These are phyloP conservation scores for Irpex sp. DNA, from an alignment of 1,284 basidiomycete species.

Conservation along the genomic window DNA sequence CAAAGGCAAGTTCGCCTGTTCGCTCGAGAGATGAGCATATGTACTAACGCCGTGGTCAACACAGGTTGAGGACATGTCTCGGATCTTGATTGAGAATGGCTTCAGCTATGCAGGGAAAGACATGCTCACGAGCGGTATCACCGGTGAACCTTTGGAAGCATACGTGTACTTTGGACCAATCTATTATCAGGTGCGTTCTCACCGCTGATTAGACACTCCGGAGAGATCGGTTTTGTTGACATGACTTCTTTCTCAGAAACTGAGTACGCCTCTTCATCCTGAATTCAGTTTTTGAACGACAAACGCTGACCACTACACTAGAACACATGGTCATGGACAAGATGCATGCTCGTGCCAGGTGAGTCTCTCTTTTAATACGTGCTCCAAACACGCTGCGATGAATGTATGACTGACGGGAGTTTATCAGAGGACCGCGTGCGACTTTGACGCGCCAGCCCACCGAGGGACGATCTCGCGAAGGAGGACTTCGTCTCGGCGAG, in stretches of 20 bases:
- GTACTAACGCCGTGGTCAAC: conserved; percentile 1
- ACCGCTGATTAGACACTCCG: neutral
- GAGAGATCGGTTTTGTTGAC: conserved; percentile 8
- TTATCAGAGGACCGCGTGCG: conserved; percentile 84
- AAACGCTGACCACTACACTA: conserved; percentile 25
- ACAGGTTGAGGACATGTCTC: conserved; percentile 97
- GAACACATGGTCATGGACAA: conserved; percentile 99
- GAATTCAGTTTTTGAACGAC: conserved; percentile 2
- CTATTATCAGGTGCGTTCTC: conserved; percentile 81
- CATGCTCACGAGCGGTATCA: conserved; percentile 97
- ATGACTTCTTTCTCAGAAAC: conserved; percentile 50
- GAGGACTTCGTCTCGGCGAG: conserved; percentile 95
- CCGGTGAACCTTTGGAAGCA: conserved; percentile 92
- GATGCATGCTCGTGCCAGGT: conserved; percentile 98
- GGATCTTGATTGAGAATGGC: conserved; percentile 91
- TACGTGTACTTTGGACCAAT: conserved; percentile 99
- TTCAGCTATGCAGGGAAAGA: conserved; percentile 99
- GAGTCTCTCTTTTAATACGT: conserved; percentile 19
- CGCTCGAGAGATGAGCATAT: conserved; percentile 2
- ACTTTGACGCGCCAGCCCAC: conserved; percentile 97
- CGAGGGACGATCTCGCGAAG: conserved; percentile 96
- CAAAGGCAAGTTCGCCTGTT: conserved; percentile 57
- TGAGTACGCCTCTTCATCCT: conserved; percentile 51
- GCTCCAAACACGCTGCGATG: neutral
- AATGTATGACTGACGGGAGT: neutral